These are phyloP conservation scores for Iberis amara DNA, from an alignment of 441 rosid genomes.

Conservation along the genomic window DNA sequence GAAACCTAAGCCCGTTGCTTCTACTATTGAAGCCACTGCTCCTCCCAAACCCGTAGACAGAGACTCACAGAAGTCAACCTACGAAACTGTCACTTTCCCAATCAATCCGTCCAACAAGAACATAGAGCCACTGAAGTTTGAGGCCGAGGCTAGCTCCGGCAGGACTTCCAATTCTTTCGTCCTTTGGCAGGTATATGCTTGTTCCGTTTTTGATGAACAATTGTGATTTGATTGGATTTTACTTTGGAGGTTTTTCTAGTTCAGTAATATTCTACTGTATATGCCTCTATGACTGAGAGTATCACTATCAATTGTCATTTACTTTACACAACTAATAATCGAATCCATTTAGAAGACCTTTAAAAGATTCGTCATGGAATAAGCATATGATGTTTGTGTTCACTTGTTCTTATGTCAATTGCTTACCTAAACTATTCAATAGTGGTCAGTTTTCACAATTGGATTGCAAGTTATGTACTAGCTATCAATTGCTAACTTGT, in stretches of 20 bases:
- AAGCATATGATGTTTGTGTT: too few relatives aligned
- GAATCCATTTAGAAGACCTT: too few relatives aligned
- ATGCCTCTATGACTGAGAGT: neutral
- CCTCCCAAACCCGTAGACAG: conserved; percentile 13
- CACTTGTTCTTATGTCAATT: too few relatives aligned
- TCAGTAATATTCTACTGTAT: neutral
- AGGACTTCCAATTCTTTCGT: conserved; percentile 66
- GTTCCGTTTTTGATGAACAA: neutral
- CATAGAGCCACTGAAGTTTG: conserved; percentile 39
- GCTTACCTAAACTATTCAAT: too few relatives aligned
- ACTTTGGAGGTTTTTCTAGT: neutral
- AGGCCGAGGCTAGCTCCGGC: conserved; percentile 50
- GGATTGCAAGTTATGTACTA: too few relatives aligned
- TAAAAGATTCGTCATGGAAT: too few relatives aligned
- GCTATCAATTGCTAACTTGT: too few relatives aligned
- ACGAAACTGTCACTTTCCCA: conserved; percentile 37
- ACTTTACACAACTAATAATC: too few relatives aligned
- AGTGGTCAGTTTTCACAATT: too few relatives aligned
- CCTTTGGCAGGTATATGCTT: conserved; percentile 68
- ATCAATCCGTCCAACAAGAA: conserved; percentile 21
- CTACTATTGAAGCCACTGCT: conserved; percentile 1
- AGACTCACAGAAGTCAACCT: conserved; percentile 28
- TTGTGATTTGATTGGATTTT: neutral
- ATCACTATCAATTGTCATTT: too few relatives aligned
- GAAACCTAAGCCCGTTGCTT: conserved; percentile 21